Conservation (phyloP, 2,329 filamentous ascomycete genomes). For the Sporothrix globosa region DNA sequence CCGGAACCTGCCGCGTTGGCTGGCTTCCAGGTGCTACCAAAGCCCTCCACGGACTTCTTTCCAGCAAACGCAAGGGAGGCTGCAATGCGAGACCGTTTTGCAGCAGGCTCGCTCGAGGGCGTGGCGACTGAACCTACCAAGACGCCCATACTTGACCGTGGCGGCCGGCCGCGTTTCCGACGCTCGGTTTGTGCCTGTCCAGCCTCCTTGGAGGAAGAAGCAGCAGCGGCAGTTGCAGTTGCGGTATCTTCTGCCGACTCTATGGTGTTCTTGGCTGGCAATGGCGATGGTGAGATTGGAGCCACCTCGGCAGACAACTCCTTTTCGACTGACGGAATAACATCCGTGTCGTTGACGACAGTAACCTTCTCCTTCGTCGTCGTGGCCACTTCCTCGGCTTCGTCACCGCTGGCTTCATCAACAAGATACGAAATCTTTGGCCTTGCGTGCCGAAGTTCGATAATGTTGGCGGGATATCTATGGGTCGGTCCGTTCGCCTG, state of each 20-base stretch:
- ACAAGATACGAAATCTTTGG: constrained; percentile 33
- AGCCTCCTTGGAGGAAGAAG: neutral
- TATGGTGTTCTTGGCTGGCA: neutral
- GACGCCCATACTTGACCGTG: constrained; percentile 16
- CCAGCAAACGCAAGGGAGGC: neutral
- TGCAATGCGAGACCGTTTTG: constrained; percentile 33
- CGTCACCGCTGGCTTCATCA: constrained; percentile 29
- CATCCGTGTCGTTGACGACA: constrained; percentile 8
- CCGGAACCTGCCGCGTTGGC: neutral
- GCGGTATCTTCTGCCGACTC: neutral
- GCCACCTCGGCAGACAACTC: neutral
- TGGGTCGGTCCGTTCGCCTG: neutral
- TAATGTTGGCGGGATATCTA: constrained; percentile 29
- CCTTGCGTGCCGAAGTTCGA: constrained; percentile 33
- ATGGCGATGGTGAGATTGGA: neutral
- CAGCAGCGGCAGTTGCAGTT: neutral
- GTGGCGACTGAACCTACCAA: neutral
- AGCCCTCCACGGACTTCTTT: constrained; percentile 6
- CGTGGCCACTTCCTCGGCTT: constrained; percentile 25
- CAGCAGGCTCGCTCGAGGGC: constrained; percentile 36
- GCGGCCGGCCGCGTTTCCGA: constrained; percentile 33
- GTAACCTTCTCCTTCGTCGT: constrained; percentile 13
- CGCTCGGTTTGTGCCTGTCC: constrained; percentile 25
- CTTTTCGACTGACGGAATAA: constrained; percentile 4
- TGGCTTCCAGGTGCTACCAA: constrained; percentile 30